phyloP scores from a whole-genome alignment of 345 rosid genomes.

The Psidium guajava region DNA sequence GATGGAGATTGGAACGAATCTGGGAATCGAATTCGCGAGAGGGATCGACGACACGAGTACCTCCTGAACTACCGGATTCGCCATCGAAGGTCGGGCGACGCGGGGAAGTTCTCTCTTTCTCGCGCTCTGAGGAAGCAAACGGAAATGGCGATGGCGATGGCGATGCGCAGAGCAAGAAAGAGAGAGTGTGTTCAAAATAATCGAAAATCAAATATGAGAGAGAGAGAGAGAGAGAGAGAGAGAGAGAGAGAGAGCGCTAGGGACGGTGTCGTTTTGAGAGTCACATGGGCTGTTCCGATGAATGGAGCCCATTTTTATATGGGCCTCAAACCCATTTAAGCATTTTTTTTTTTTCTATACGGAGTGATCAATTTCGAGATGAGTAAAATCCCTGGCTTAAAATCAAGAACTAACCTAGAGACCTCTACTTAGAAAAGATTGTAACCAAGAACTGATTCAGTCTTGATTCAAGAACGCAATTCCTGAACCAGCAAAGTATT shows the following conservation, averaged over 20 bases:
- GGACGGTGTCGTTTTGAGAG: neutral
- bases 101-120: neutral
- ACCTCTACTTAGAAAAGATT: too few relatives aligned
- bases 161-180: neutral
- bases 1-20: neutral
- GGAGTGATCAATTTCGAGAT: accelerated
- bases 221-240: neutral
- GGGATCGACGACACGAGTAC: neutral
- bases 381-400: accelerated
- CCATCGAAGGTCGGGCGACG: constrained; percentile 15
- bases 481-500: accelerated
- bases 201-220: accelerated
- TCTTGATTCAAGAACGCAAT: accelerated
- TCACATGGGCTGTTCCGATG: neutral
- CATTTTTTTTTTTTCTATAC: accelerated
- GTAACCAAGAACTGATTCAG: accelerated
- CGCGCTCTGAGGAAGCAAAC: neutral
- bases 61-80: constrained; percentile 32
- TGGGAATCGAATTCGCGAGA: neutral
- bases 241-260: neutral
- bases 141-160: neutral
- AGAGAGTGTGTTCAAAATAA: neutral
- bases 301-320: neutral
- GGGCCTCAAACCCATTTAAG: neutral
- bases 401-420: accelerated